These are phyloP conservation scores for Lithospermum erythrorhizon DNA, from an alignment of 257 asterid genomes.

Conservation along the genomic window DNA sequence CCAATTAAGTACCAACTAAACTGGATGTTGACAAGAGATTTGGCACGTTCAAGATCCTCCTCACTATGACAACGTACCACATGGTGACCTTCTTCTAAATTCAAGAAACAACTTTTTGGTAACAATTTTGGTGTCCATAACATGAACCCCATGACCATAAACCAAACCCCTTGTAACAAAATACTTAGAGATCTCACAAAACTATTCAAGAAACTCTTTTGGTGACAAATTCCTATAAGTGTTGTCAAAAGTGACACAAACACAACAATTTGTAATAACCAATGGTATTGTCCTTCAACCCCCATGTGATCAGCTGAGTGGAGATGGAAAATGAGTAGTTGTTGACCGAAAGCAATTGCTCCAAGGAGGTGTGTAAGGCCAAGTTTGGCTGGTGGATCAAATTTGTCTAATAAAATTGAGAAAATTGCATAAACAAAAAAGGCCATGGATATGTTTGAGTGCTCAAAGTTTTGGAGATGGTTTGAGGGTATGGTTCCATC, in stretches of 20 bases:
- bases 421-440: constrained; percentile 53
- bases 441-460: constrained; percentile 59
- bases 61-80: constrained; percentile 40
- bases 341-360: constrained; percentile 57
- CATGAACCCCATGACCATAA: constrained; percentile 58
- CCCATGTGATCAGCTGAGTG: constrained; percentile 84
- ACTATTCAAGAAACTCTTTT: constrained; percentile 47
- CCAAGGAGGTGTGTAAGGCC: constrained; percentile 48
- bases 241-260: constrained; percentile 35
- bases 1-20: constrained; percentile 54
- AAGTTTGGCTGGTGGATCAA: constrained; percentile 23
- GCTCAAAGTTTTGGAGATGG: constrained; percentile 60
- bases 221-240: constrained; percentile 27
- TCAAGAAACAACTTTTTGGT: constrained; percentile 45
- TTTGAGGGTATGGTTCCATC: constrained; percentile 45
- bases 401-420: constrained; percentile 34
- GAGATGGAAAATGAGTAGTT: constrained; percentile 60
- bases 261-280: constrained; percentile 52
- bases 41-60: constrained; percentile 56
- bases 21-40: constrained; percentile 49
- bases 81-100: constrained; percentile 28
- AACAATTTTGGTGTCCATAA: constrained; percentile 53
- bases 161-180: constrained; percentile 69
- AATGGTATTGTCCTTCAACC: constrained; percentile 76
- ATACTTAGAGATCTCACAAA: constrained; percentile 44